Evolutionary conservation across 2,329 filamentous ascomycete species (phyloP), one percentile per base, ranked within the genome.

Genomic region (Macrophomina tecta): DNA sequence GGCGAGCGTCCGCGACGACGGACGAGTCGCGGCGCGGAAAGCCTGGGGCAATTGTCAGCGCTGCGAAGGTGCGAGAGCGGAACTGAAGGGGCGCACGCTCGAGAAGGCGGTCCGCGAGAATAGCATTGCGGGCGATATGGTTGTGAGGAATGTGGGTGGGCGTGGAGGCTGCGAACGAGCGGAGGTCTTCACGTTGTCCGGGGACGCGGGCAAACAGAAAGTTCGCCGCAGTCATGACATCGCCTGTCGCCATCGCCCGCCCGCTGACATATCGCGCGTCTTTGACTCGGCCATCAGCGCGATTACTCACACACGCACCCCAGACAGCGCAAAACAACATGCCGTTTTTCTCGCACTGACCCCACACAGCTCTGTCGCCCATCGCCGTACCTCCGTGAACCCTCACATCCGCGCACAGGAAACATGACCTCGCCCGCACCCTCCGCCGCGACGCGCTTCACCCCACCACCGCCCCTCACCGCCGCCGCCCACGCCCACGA

Each of bases 51-150:
- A 66, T 49, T 32, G 34, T 52, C 30, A 53, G 52, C 28, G 1
- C 23, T 6, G 36, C 11, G 23, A 32, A n/a, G 23, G 23, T 23
- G 23, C 12, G 3, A 7, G 14, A 16, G 8, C n/a, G 46, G 6
- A 34, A 23, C 16, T 14, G 4, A 45, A 45, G 51, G 12, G 36
- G 12, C 55, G 36, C 74, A 79, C 78, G 69, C 74, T 74, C 34
- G 76, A 73, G 66, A 79, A 75, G 61, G 73, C 73, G 68, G 75
- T 73, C 73, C 77, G 76, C 69, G 77, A 74, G 60, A 79, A 78
- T 77, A 80, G 79, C 77, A 79, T 80, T 53, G 48, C 75, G 64
- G 38, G 23, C 38, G 45, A 34, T 38, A 38, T 23, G 11, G 36
- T 18, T 11, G 5, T 38, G 18, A 11, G 34, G 16, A 14, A 23